A percentile compares a stretch with the other conserved stretches of the same genome.
Evolutionary conservation across 1,139 yeast species (phyloP).

Genomic region (Pichia sp.): DNA sequence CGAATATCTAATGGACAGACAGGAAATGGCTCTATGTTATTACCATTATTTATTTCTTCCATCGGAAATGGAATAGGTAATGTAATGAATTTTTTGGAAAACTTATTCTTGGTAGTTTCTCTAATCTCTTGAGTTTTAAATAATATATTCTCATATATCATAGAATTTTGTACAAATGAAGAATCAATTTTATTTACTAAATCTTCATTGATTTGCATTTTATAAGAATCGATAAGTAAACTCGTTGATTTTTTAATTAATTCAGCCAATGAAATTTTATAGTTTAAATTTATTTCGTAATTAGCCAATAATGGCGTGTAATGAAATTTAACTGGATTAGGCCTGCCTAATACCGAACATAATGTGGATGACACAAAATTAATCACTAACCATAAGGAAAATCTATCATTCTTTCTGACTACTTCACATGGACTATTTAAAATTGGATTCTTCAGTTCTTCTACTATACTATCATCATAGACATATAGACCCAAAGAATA

Average conservation of each 20-base stretch:
- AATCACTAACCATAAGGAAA: conserved; percentile 46
- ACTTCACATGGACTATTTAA: conserved; percentile 20
- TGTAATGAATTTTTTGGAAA: background rate
- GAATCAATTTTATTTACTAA: conserved; percentile 38
- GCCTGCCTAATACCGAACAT: conserved; percentile 49
- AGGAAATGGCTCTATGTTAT: background rate
- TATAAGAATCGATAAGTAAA: conserved; percentile 48
- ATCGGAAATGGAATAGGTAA: background rate
- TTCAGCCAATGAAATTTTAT: conserved; percentile 45
- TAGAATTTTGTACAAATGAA: conserved; percentile 39
- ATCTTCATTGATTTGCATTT: conserved; percentile 38
- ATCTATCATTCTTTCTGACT: conserved; percentile 30
- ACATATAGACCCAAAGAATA: conserved; percentile 50
- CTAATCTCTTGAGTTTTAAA: conserved; percentile 22
- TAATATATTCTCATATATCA: conserved; percentile 28
- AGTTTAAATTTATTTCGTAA: conserved; percentile 37
- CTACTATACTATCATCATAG: conserved; percentile 26
- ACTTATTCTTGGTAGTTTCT: conserved; percentile 15
- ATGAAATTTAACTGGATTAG: conserved; percentile 47
- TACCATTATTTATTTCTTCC: background rate
- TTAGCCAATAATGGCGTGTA: conserved; percentile 28
- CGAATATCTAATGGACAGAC: background rate
- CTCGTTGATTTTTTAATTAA: conserved; percentile 44
- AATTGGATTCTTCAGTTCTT: conserved; percentile 13
- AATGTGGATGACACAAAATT: conserved; percentile 43